Evolutionary conservation across 2,329 filamentous ascomycete genomes (phyloP).

Genomic region (Cladophialophora exuberans): DNA sequence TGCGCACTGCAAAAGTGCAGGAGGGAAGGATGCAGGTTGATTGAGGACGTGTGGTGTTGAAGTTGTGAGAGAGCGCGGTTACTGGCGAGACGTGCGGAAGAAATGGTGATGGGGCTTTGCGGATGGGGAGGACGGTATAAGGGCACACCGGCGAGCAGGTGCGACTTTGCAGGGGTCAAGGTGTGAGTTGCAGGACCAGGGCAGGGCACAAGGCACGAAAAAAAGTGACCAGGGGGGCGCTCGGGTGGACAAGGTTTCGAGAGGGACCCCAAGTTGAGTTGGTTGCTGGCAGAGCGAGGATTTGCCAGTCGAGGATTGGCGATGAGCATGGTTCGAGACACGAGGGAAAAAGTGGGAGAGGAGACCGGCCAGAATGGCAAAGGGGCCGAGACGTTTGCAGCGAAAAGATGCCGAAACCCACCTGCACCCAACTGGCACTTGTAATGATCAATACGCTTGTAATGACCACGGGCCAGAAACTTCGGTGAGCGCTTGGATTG

Average conservation of each 20-base stretch:
- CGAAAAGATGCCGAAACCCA: conserved; percentile 6
- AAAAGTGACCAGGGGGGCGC: conserved; percentile 23
- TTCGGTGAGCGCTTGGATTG: conserved; percentile 3
- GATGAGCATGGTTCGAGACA: conserved; percentile 23
- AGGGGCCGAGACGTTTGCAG: conserved; percentile 12
- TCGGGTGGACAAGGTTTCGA: conserved; percentile 17
- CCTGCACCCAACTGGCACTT: background rate
- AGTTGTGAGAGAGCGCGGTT: conserved; percentile 13
- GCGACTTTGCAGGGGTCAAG: conserved; percentile 5
- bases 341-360: conserved; percentile 15
- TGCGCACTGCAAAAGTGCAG: background rate
- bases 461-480: conserved; percentile 3
- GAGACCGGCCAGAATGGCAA: background rate
- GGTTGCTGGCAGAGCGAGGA: conserved; percentile 2
- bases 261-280: background rate
- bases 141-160: conserved; percentile 9
- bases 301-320: conserved; percentile 1
- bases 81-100: conserved; percentile 11
- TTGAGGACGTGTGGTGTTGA: conserved; percentile 1
- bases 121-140: conserved; percentile 27
- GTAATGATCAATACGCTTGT: conserved; percentile 1
- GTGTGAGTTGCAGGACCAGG: conserved; percentile 15
- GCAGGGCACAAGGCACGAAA: conserved; percentile 25
- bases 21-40: conserved; percentile 5
- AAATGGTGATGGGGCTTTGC: conserved; percentile 14